These are phyloP conservation scores for Skeletonema costatum DNA, from an alignment of 108 stramenopile species.

Conservation along the genomic window DNA sequence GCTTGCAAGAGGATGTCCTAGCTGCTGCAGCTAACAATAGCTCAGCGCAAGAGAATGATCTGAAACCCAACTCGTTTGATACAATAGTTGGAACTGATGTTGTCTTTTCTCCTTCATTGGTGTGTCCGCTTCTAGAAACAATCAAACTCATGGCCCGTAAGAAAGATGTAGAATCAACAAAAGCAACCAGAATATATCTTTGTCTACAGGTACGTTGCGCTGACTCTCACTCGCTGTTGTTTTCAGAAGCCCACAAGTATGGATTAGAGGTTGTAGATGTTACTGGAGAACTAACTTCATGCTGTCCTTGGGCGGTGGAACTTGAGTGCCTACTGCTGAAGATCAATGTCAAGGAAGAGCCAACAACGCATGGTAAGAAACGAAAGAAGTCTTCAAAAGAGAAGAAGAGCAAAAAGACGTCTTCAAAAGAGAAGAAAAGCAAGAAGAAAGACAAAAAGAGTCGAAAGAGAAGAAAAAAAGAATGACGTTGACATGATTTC, in stretches of 20 bases:
- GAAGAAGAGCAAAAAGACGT: background rate
- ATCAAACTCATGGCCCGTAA: slow-evolving; percentile 50
- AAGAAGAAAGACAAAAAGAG: background rate
- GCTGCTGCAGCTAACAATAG: background rate
- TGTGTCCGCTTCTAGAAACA: slow-evolving; percentile 61
- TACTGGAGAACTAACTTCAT: slow-evolving; percentile 29
- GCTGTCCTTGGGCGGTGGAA: slow-evolving; percentile 51
- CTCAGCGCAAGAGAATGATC: background rate
- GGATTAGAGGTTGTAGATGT: slow-evolving; percentile 53
- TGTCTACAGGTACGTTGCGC: slow-evolving; percentile 72
- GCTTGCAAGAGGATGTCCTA: slow-evolving; percentile 48
- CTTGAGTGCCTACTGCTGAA: slow-evolving; percentile 59
- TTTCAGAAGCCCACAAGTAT: slow-evolving; percentile 48
- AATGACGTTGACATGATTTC: too few species aligned
- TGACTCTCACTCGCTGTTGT: slow-evolving; percentile 59
- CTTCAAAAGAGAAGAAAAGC: background rate
- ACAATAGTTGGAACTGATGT: slow-evolving; percentile 82
- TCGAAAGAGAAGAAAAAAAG: background rate
- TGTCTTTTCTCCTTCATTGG: slow-evolving; percentile 65
- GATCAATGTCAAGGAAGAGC: slow-evolving; percentile 15
- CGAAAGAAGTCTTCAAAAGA: background rate
- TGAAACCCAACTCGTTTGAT: slow-evolving; percentile 62
- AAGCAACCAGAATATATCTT: slow-evolving; percentile 48
- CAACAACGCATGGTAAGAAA: background rate
- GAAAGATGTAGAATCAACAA: background rate